These are phyloP conservation scores for Pythium monospermum DNA, from an alignment of 352 stramenopile species.

Conservation along the genomic window DNA sequence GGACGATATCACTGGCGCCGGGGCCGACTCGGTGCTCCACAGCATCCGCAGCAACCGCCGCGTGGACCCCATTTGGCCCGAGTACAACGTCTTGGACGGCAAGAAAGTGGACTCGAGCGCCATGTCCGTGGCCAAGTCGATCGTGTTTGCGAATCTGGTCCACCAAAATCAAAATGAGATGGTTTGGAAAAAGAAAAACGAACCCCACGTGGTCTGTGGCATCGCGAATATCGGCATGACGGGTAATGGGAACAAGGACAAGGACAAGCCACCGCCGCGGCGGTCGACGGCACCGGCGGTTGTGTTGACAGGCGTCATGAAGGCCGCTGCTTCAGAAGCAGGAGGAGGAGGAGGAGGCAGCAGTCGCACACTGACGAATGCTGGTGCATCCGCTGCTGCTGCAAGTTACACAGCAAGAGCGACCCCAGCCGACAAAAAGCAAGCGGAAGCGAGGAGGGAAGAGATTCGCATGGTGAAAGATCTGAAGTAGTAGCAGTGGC, in stretches of 20 bases:
- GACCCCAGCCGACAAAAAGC: constrained; percentile 36
- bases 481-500: constrained; percentile 23
- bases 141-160: constrained; percentile 61
- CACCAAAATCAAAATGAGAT: constrained; percentile 41
- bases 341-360: too few relatives aligned
- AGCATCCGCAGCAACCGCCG: constrained; percentile 63
- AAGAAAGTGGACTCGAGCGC: constrained; percentile 54
- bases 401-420: constrained; percentile 18
- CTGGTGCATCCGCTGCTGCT: constrained; percentile 2
- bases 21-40: constrained; percentile 57
- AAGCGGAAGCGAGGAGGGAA: constrained; percentile 32
- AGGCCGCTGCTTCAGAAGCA: too few relatives aligned
- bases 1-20: constrained; percentile 55
- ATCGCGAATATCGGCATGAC: constrained; percentile 58
- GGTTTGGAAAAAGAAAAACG: constrained; percentile 24
- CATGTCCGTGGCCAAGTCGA: constrained; percentile 60
- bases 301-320: constrained; percentile 1
- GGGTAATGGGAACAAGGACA: constrained; percentile 13
- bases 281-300: constrained; percentile 21
- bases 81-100: constrained; percentile 57
- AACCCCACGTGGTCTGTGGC: constrained; percentile 39
- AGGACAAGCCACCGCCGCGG: constrained; percentile 30
- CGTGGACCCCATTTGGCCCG: constrained; percentile 59
- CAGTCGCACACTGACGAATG: constrained; percentile 8
- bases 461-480: constrained; percentile 62